A percentile compares a stretch with the other conserved stretches of the same genome.
Conservation (phyloP, 2,329 filamentous ascomycete species). For the Fusarium tuaranense region DNA sequence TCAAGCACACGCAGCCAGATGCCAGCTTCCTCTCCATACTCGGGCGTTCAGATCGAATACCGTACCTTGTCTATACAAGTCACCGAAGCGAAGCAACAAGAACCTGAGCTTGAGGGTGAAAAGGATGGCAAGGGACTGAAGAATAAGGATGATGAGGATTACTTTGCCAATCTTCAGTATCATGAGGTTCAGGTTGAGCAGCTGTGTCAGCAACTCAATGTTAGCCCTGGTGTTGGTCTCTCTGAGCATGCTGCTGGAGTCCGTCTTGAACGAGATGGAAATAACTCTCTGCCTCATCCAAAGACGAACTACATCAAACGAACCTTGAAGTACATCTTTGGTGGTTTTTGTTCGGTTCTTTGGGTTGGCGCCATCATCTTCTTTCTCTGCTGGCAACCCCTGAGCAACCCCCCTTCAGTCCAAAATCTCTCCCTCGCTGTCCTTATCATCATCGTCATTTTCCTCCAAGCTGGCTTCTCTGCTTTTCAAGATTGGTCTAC, state of each 20-base stretch:
- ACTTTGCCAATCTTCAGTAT: conserved; percentile 55
- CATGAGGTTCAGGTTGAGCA: conserved; percentile 51
- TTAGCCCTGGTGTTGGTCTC: conserved; percentile 50
- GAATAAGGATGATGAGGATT: conserved; percentile 54
- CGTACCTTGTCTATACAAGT: conserved; percentile 56
- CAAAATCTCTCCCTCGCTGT: conserved; percentile 60
- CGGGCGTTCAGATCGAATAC: conserved; percentile 54
- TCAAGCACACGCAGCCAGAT: conserved; percentile 42
- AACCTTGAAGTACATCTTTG: conserved; percentile 57
- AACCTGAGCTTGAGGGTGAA: conserved; percentile 22
- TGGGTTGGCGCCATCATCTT: conserved; percentile 61
- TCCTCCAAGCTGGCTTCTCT: conserved; percentile 59
- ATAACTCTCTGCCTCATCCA: conserved; percentile 55
- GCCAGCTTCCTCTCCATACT: conserved; percentile 48
- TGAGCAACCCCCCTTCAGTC: conserved; percentile 56
- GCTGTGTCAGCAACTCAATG: conserved; percentile 55
- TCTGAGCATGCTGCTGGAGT: conserved; percentile 48
- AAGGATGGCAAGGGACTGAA: conserved; percentile 42
- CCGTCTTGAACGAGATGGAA: conserved; percentile 55
- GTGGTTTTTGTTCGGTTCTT: conserved; percentile 60
- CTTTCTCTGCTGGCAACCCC: conserved; percentile 61
- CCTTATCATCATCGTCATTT: conserved; percentile 60
- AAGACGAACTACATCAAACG: conserved; percentile 58
- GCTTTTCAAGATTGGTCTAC: conserved; percentile 63
- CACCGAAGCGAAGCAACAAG: conserved; percentile 50